A percentile compares a stretch with the other conserved stretches of the same genome.
Evolutionary conservation across 352 stramenopile genomes (phyloP).

Genomic region (Pythium brassicae): DNA sequence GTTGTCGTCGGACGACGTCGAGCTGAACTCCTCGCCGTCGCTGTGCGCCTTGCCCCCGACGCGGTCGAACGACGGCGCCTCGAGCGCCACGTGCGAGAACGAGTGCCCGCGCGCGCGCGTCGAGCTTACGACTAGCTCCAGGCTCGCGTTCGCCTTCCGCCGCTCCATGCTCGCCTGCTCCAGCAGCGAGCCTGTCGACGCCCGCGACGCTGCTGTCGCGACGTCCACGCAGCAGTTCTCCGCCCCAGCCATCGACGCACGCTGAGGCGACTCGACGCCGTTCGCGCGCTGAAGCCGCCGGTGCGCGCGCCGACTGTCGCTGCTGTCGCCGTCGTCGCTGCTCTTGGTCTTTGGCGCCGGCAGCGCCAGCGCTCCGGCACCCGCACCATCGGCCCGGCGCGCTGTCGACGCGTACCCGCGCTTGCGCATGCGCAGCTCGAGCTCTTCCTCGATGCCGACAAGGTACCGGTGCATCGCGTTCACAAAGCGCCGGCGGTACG

Average conservation of each 20-base stretch:
- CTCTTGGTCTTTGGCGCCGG: background rate
- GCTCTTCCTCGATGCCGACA: constrained; percentile 69
- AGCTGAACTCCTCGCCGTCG: constrained; percentile 43
- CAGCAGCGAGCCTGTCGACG: background rate
- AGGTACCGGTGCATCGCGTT: constrained; percentile 83
- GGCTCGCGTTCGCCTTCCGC: background rate
- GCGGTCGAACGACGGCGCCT: constrained; percentile 13
- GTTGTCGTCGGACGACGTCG: constrained; percentile 25
- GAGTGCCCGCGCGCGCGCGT: constrained; percentile 29
- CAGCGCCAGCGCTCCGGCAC: background rate
- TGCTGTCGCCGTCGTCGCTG: background rate
- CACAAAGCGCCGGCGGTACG: constrained; percentile 76
- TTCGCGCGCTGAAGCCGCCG: background rate
- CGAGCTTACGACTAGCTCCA: constrained; percentile 1
- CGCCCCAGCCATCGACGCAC: too few species aligned
- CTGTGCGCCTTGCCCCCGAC: constrained; percentile 27
- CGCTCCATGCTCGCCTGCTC: background rate
- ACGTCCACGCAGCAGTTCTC: background rate
- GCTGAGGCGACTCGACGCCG: too few species aligned
- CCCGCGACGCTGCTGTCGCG: background rate
- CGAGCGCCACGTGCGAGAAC: constrained; percentile 29
- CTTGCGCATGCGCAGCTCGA: constrained; percentile 68
- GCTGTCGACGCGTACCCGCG: constrained; percentile 29
- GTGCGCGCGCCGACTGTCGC: background rate
- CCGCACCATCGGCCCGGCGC: constrained; percentile 5